Evolutionary conservation across 2,329 filamentous ascomycete genomes (phyloP).

Genomic region (Celoporthe dispersa): DNA sequence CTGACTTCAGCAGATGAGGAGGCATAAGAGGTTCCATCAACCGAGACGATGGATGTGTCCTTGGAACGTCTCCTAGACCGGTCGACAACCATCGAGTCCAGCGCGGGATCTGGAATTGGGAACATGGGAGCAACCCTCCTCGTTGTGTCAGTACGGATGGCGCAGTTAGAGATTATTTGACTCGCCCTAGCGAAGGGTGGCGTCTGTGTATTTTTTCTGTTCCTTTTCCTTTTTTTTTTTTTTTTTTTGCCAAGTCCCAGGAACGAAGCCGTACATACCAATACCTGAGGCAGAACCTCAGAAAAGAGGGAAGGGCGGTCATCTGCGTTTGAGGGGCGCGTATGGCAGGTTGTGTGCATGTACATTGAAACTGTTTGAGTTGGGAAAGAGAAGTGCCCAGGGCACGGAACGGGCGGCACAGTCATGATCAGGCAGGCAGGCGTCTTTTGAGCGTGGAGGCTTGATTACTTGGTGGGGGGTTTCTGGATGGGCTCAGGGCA

Average conservation of each 20-base stretch:
- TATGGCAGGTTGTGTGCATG: slow-evolving; percentile 7
- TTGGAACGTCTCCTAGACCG: neutral
- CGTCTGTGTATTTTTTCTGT: neutral
- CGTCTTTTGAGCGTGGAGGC: slow-evolving; percentile 16
- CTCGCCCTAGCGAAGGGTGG: neutral
- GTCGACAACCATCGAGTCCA: neutral
- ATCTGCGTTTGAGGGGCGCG: slow-evolving; percentile 4
- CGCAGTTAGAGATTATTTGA: neutral
- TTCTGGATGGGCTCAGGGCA: slow-evolving; percentile 18
- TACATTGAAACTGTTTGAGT: neutral
- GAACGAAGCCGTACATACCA: neutral
- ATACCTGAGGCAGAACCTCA: slow-evolving; percentile 3
- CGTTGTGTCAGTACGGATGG: neutral
- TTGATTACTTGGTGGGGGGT: slow-evolving; percentile 5
- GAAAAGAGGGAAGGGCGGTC: neutral
- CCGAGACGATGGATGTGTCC: neutral
- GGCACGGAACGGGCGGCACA: slow-evolving; percentile 11
- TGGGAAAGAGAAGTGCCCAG: slow-evolving; percentile 24
- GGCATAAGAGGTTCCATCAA: neutral
- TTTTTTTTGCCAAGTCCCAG: neutral
- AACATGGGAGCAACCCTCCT: neutral
- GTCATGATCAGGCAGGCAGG: slow-evolving; percentile 13
- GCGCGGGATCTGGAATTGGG: neutral
- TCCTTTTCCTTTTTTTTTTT: neutral
- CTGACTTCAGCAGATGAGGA: slow-evolving; percentile 29